Conservation (phyloP, 2,329 filamentous ascomycete species). For the Stemphylium vesicarium region DNA sequence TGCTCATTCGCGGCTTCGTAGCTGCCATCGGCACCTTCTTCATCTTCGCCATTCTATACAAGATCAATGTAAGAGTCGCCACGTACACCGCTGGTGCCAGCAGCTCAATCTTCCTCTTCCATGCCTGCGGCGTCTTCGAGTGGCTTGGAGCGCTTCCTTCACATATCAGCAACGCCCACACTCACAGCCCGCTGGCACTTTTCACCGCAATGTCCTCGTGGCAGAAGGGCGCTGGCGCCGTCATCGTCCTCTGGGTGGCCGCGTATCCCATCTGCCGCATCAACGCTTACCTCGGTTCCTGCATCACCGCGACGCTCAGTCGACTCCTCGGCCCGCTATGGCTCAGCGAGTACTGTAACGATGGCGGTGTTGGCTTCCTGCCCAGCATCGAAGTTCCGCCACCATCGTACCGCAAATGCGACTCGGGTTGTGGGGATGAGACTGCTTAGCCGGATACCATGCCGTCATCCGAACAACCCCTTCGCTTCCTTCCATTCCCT, state of each 20-base stretch:
- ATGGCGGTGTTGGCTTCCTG: slow-evolving; percentile 11
- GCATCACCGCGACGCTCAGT: slow-evolving; percentile 2
- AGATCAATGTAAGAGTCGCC: slow-evolving; percentile 23
- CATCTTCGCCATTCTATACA: slow-evolving; percentile 23
- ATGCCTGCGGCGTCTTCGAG: slow-evolving; percentile 22
- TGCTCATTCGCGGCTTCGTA: slow-evolving; percentile 14
- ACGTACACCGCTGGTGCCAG: slow-evolving; percentile 22
- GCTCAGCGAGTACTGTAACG: slow-evolving; percentile 25
- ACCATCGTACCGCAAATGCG: neutral
- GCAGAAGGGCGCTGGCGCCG: slow-evolving; percentile 21
- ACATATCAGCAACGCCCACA: neutral
- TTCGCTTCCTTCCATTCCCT: neutral
- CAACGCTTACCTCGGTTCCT: slow-evolving; percentile 18
- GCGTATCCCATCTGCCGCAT: slow-evolving; percentile 27
- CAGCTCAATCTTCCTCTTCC: slow-evolving; percentile 24
- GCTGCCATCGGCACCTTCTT: slow-evolving; percentile 13
- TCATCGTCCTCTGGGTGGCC: slow-evolving; percentile 23
- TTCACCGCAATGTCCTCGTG: slow-evolving; percentile 13
- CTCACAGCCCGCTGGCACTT: neutral
- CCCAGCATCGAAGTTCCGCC: slow-evolving; percentile 30
- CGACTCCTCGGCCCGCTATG: slow-evolving; percentile 16
- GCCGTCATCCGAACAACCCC: too few relatives aligned
- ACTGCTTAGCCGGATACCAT: neutral
- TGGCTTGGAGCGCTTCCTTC: slow-evolving; percentile 12
- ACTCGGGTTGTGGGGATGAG: neutral